Evolutionary conservation across 83 land plant species (phyloP), one percentile per base, ranked within the genome.

Genomic region (Larix sibirica): DNA sequence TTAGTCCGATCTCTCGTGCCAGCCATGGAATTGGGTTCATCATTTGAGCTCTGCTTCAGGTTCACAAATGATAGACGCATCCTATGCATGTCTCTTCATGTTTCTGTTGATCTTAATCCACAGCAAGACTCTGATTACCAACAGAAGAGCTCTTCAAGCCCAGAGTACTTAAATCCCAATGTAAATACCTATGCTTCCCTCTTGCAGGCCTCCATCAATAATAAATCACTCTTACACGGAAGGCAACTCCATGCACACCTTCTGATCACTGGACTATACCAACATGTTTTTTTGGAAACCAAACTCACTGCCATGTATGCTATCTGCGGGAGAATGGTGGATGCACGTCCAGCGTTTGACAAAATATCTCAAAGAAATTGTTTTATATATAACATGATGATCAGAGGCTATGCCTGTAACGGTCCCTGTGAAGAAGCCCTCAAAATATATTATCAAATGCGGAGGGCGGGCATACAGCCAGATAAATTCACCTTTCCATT

Each of bases 401-500:
- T 90, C 47, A 83, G 86, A 42, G 84, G 82, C 36, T 90, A 84
- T 81, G 86, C 69, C n/a, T 82, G 85, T 9, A 56, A 42, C 18
- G 88, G 86, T 31, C 26, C 68, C 79, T 77, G 85, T 13, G 62
- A 76, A 63, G 83, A 86, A 76, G 88, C 85, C n/a, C 77, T 89
- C 76, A 71, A n/a, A 14, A 28, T 89, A n/a, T 84, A 86, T 23
- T n/a, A 70, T 20, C 62, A 84, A 62, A 82, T 90, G 86, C 62
- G 78, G 28, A 16, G n/a, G 16, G 18, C 3, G 4, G 81, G 80
- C 0, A 56, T 54, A 6, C 33, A 42, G 23, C 92, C 90, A 3
- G 88, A 90, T 73, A 82, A 83, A 14, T 86, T 86, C 84, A 79
- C 84, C 28, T 86, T 82, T 70, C 92, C 92, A 14, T 84, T 84